Evolutionary conservation across 192 early-diverging fungal species (phyloP).

Genomic region (Mortierella antarctica): DNA sequence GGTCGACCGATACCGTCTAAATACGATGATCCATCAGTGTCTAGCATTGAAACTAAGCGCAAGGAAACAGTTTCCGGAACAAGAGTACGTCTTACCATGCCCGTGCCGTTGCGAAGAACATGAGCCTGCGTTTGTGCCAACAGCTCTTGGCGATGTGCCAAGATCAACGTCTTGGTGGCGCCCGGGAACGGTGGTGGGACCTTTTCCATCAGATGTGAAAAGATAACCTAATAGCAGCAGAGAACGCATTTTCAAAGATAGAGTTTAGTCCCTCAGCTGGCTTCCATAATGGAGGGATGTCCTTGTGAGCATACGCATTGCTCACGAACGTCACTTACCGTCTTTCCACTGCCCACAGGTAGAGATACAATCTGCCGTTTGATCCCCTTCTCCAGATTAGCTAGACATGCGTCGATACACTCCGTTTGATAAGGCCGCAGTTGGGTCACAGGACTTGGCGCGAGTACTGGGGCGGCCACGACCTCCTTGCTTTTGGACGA

Average conservation of each 20-base stretch:
- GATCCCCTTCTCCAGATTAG: constrained; percentile 64
- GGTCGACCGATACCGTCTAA: constrained; percentile 72
- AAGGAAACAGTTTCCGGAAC: background rate
- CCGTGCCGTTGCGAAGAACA: constrained; percentile 69
- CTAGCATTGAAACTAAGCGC: background rate
- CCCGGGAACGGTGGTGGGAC: constrained; percentile 67
- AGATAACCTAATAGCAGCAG: constrained; percentile 68
- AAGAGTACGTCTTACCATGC: constrained; percentile 55
- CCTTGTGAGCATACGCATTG: background rate
- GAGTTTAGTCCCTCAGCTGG: background rate
- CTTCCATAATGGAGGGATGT: background rate
- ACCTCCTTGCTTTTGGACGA: background rate
- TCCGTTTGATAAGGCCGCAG: constrained; percentile 88
- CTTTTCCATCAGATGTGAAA: constrained; percentile 80
- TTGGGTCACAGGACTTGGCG: constrained; percentile 3
- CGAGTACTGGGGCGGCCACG: background rate
- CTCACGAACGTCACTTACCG: constrained; percentile 58
- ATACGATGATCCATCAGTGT: background rate
- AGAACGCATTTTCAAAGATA: background rate
- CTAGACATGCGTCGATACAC: constrained; percentile 80
- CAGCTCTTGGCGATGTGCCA: constrained; percentile 93
- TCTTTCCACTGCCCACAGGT: constrained; percentile 88
- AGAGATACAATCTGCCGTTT: constrained; percentile 83
- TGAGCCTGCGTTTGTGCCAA: constrained; percentile 81
- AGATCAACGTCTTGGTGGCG: constrained; percentile 82